Evolutionary conservation across 2,329 filamentous ascomycete genomes (phyloP).

Genomic region (Diaporthe sp.): DNA sequence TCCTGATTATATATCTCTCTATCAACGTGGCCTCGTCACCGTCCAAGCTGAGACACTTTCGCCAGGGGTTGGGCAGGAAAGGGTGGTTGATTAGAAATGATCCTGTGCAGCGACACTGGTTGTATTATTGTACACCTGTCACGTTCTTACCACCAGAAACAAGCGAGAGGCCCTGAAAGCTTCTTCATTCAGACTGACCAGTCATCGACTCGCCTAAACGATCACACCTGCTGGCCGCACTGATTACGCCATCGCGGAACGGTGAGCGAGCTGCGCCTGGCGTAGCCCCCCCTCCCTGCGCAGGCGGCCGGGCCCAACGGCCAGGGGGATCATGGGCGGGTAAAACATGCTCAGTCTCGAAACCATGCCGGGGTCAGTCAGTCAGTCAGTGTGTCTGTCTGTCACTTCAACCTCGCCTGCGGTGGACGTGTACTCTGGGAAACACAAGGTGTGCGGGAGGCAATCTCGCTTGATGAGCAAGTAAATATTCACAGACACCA

Average conservation of each 20-base stretch:
- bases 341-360: constrained; percentile 34
- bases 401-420: background rate
- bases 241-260: constrained; percentile 23
- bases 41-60: constrained; percentile 5
- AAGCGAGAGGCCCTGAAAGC: background rate
- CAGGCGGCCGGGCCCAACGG: background rate
- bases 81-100: constrained; percentile 25
- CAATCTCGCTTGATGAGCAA: constrained; percentile 34
- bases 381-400: background rate
- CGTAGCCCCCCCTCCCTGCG: background rate
- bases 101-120: background rate
- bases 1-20: background rate
- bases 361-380: background rate
- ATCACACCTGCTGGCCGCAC: constrained; percentile 3
- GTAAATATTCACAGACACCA: constrained; percentile 21
- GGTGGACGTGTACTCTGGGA: background rate
- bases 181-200: background rate
- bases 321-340: background rate
- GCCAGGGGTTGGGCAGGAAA: background rate
- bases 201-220: background rate
- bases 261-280: background rate
- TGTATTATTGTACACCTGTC: constrained; percentile 5
- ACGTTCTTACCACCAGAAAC: constrained; percentile 2
- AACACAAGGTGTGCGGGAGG: background rate
- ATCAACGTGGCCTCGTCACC: background rate